Evolutionary conservation across 768 basidiomycete species (phyloP).

Genomic region (Clitopilus hobsonii): DNA sequence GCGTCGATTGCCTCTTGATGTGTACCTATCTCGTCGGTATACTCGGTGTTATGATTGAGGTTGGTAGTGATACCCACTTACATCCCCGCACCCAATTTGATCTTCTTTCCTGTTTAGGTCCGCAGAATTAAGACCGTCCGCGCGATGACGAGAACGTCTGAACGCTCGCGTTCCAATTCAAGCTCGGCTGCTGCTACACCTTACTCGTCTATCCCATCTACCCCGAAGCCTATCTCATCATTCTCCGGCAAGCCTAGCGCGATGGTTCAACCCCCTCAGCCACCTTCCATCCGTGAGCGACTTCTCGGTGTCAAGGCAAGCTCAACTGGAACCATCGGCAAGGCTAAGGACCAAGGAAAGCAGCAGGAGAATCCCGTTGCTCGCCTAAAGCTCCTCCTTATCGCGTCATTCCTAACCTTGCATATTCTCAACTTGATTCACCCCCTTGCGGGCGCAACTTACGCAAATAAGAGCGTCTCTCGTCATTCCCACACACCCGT

Average conservation of each 20-base stretch:
- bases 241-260: constrained; percentile 21
- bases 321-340: constrained; percentile 12
- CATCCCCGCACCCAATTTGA: constrained; percentile 3
- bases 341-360: constrained; percentile 25
- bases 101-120: constrained; percentile 38
- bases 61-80: constrained; percentile 25
- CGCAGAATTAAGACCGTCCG: constrained; percentile 65
- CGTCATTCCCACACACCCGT: not conserved
- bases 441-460: constrained; percentile 66
- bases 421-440: constrained; percentile 93
- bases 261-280: constrained; percentile 23
- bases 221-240: constrained; percentile 4
- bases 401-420: constrained; percentile 85
- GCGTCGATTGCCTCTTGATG: constrained; percentile 82
- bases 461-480: constrained; percentile 13
- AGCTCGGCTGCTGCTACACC: constrained; percentile 19
- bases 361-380: constrained; percentile 79
- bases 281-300: constrained; percentile 10
- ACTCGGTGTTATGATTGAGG: constrained; percentile 95
- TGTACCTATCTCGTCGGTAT: constrained; percentile 89
- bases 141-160: constrained; percentile 23
- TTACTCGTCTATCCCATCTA: constrained; percentile 2
- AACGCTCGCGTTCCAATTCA: constrained; percentile 32
- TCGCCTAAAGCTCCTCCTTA: constrained; percentile 84
- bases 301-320: constrained; percentile 26